phyloP scores from a whole-genome alignment of 495 filamentous ascomycete genomes.

The Sphaerosporella brunnea region DNA sequence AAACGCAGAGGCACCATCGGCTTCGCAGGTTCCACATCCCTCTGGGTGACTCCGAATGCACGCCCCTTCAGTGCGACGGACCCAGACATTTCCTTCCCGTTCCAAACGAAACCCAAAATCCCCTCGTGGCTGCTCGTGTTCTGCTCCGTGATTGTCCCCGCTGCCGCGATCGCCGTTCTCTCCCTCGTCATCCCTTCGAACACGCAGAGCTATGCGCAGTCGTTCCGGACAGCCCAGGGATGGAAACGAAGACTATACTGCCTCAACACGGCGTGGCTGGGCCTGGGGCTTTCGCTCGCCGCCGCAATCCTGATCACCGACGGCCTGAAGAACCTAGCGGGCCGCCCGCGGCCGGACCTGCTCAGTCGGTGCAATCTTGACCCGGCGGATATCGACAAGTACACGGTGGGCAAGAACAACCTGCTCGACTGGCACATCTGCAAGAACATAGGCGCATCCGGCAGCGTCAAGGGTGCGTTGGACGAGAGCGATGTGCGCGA shows the following conservation, averaged over 20 bases:
- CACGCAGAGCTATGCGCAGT: conserved; percentile 8
- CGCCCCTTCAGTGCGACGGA: conserved; percentile 32
- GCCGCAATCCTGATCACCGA: conserved; percentile 41
- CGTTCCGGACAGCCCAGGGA: neutral
- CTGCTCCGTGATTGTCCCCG: conserved; percentile 37
- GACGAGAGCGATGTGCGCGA: conserved; percentile 33
- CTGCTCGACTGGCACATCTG: conserved; percentile 17
- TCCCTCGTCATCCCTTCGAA: conserved; percentile 30
- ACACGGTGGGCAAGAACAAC: conserved; percentile 19
- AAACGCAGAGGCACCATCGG: conserved; percentile 19
- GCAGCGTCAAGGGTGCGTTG: conserved; percentile 26
- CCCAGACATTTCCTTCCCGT: conserved; percentile 41
- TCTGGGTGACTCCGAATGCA: conserved; percentile 35
- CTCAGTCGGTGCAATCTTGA: conserved; percentile 44
- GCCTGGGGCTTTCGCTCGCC: conserved; percentile 39
- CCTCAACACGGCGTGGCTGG: conserved; percentile 47
- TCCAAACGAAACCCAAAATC: conserved; percentile 37
- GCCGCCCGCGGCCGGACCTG: conserved; percentile 48
- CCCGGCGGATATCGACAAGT: conserved; percentile 19
- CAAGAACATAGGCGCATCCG: neutral
- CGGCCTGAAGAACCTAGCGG: conserved; percentile 45
- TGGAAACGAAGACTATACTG: conserved; percentile 42
- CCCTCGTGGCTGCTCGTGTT: conserved; percentile 34
- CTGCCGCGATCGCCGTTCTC: conserved; percentile 33
- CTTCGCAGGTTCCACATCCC: conserved; percentile 26